Evolutionary conservation across 179 eudicot genomes (phyloP), one percentile per base, ranked within the genome.

Genomic region (Camellia oleifera): DNA sequence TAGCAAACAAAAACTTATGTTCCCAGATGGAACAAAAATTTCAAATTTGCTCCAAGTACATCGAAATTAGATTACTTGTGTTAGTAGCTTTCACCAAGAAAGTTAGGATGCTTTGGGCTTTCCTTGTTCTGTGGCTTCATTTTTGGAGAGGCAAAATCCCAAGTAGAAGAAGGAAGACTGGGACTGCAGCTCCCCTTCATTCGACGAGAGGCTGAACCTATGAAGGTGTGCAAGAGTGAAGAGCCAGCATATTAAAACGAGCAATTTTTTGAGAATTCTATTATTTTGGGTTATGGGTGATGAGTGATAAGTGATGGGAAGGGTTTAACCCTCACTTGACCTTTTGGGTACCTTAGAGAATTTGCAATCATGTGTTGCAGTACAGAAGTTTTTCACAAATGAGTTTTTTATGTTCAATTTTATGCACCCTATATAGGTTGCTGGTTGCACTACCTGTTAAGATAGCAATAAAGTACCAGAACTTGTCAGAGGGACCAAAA

Each of bases 41-140:
- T 5, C 53, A 72, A 54, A n/a, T 10, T 13, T 54, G 45, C 15
- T 74, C 23, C 10, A 32, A 57, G 17, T 57, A 58, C 8, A 74
- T 42, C 15, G 17, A 56, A 5, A 9, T 23, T 14, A 32, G 42
- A 54, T 12, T 54, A 57, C 52, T 57, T 17, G 7, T 0, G 8
- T 3, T 58, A 7, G 66, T 32, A 73, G 46, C 70, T 66, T 73
- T 56, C n/a, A 23, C 46, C 62, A 73, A 73, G 63, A 32, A 73
- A 23, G 26, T 73, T 26, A 54, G 32, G 18, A 54, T 14, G 63
- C 20, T 72, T 73, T 13, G 48, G 63, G 18, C 32, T 73, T 1
- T 23, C n/a, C 63, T 5, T 12, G 63, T 20, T 71, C 58, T 71
- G 14, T 17, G 58, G 13, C 56, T 71, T 50, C 42, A 71, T 52